Conservation (phyloP, 1,139 yeast species). For the Saccharomyces hybrid region DNA sequence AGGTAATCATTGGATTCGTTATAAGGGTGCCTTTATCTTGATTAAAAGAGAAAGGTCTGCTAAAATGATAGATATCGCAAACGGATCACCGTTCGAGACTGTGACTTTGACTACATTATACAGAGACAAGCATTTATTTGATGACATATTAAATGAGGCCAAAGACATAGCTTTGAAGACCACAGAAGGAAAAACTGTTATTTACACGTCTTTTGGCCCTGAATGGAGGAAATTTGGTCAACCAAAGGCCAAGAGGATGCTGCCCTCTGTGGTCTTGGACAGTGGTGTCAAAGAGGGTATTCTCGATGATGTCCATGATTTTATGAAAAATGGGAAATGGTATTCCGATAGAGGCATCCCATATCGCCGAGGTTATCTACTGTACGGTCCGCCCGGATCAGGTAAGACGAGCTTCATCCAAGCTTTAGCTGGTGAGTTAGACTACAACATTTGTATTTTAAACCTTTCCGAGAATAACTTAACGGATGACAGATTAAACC, state of each 20-base stretch:
- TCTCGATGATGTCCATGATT: constrained; percentile 68
- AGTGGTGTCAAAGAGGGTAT: constrained; percentile 60
- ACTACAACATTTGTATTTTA: constrained; percentile 88
- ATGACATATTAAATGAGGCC: constrained; percentile 75
- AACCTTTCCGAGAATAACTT: constrained; percentile 84
- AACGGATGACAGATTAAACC: constrained; percentile 90
- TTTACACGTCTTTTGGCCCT: constrained; percentile 93
- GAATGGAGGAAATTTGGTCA: constrained; percentile 99
- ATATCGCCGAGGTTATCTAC: constrained; percentile 84
- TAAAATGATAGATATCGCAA: constrained; percentile 76
- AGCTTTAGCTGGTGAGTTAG: constrained; percentile 93
- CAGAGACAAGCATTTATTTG: constrained; percentile 65
- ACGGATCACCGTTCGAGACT: constrained; percentile 93
- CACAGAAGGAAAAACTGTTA: constrained; percentile 89
- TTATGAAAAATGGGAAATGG: constrained; percentile 77
- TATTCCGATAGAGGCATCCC: constrained; percentile 95
- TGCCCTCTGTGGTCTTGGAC: constrained; percentile 83
- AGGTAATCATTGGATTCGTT: constrained; percentile 80
- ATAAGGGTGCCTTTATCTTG: constrained; percentile 81
- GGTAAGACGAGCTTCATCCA: constrained; percentile 95
- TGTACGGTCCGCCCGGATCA: constrained; percentile 97
- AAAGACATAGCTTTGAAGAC: constrained; percentile 72
- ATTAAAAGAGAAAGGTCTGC: constrained; percentile 89
- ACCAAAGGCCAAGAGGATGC: constrained; percentile 77
- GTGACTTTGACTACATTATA: constrained; percentile 85